Evolutionary conservation across 495 filamentous ascomycete species (phyloP).

Genomic region (Tuber magnatum): DNA sequence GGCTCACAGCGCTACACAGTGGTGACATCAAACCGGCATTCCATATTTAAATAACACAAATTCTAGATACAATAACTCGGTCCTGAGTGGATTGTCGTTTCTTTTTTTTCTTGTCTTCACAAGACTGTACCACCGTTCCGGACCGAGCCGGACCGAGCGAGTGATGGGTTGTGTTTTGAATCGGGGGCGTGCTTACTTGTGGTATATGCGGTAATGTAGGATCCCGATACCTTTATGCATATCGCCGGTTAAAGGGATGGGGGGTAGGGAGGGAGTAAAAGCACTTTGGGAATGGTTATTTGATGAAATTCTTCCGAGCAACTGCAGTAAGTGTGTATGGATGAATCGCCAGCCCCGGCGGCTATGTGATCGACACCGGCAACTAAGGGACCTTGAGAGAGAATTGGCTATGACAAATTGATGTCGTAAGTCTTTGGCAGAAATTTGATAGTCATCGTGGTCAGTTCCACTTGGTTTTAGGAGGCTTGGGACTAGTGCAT

Average conservation of each 20-base stretch:
- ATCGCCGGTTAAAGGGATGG: background rate
- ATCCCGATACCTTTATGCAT: background rate
- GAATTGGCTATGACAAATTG: background rate
- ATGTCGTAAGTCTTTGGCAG: background rate
- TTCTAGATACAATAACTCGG: background rate
- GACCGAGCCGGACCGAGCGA: background rate
- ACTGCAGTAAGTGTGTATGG: background rate
- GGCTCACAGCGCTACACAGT: background rate
- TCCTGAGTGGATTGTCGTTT: background rate
- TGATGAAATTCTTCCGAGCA: background rate
- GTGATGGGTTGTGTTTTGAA: background rate
- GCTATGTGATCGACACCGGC: background rate
- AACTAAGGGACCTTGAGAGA: background rate
- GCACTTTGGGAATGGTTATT: background rate
- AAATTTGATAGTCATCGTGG: background rate
- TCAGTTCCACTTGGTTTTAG: background rate
- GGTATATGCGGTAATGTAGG: background rate
- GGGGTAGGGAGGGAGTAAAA: background rate
- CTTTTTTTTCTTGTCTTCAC: background rate
- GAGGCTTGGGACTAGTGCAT: background rate
- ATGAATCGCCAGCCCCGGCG: background rate
- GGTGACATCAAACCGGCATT: background rate
- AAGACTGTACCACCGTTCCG: background rate
- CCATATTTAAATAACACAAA: background rate
- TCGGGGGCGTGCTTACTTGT: background rate